phyloP scores from a whole-genome alignment of 2,329 filamentous ascomycete genomes.

The Aureobasidium sp. region DNA sequence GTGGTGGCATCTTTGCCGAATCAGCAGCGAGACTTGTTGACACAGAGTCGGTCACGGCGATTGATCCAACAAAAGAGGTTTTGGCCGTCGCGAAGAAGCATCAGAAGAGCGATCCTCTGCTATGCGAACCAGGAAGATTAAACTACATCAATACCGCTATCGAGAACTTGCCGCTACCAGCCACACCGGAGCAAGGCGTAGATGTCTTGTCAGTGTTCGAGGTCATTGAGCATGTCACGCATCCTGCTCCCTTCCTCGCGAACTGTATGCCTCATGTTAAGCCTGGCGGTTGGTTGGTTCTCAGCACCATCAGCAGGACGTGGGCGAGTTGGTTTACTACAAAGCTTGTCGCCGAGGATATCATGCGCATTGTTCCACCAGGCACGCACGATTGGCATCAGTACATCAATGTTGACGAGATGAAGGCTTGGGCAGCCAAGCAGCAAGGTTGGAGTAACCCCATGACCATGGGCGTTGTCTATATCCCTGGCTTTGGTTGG shows the following conservation, averaged over 20 bases:
- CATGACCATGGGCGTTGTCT: conserved; percentile 75
- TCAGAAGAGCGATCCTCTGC: conserved; percentile 63
- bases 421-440: conserved; percentile 45
- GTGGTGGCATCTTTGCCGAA: conserved; percentile 94
- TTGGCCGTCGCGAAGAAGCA: conserved; percentile 70
- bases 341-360: conserved; percentile 82
- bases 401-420: conserved; percentile 83
- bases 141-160: conserved; percentile 70
- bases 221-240: conserved; percentile 85
- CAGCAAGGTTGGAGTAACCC: conserved; percentile 50
- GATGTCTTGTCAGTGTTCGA: conserved; percentile 88
- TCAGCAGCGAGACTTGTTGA: conserved; percentile 63
- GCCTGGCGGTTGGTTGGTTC: conserved; percentile 86
- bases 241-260: conserved; percentile 66
- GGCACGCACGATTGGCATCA: conserved; percentile 96
- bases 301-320: conserved; percentile 87
- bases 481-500: conserved; percentile 88
- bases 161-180: conserved; percentile 53
- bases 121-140: conserved; percentile 52
- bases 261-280: conserved; percentile 67
- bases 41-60: conserved; percentile 61
- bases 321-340: conserved; percentile 88
- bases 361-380: conserved; percentile 77
- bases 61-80: conserved; percentile 71
- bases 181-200: conserved; percentile 41